A percentile compares a stretch with the other conserved stretches of the same genome.
Conservation (phyloP, 2,329 filamentous ascomycete species). For the Pleomassaria siparia region DNA sequence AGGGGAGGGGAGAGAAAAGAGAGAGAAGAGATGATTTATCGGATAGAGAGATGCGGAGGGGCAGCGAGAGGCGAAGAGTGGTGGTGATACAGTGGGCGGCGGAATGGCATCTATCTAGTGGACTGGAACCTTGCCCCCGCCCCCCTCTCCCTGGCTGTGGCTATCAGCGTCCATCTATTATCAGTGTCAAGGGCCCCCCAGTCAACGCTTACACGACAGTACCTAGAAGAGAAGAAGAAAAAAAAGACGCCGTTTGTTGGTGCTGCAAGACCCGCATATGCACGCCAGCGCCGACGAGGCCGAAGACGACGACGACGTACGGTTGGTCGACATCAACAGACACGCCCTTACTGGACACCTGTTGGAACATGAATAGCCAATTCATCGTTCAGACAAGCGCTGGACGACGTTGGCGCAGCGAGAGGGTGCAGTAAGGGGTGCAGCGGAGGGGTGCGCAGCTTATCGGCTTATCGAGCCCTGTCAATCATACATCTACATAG, state of each 20-base stretch:
- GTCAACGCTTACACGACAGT: no score
- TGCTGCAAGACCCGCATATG: constrained; percentile 32
- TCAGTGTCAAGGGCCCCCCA: no score
- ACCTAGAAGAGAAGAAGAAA: no score
- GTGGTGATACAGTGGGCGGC: constrained; percentile 28
- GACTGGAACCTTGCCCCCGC: constrained; percentile 27
- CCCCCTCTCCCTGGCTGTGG: constrained; percentile 25
- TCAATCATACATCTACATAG: neutral
- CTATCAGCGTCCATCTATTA: constrained; percentile 14
- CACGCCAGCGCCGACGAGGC: constrained; percentile 26
- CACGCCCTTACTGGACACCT: neutral
- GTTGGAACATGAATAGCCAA: constrained; percentile 9
- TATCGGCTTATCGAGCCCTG: constrained; percentile 8
- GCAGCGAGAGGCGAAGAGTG: constrained; percentile 16
- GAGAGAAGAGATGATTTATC: no score
- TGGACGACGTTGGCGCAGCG: neutral
- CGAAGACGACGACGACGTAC: constrained; percentile 17
- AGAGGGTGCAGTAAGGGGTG: neutral
- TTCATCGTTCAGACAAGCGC: constrained; percentile 1
- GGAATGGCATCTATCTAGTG: constrained; percentile 37
- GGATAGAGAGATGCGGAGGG: constrained; percentile 17
- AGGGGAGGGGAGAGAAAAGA: constrained; percentile 17
- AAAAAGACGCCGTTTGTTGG: constrained; percentile 31
- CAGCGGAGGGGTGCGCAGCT: neutral
- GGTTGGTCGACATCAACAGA: constrained; percentile 16